Base-by-base conservation (phyloP, 352 stramenopile genomes). In the Pythium brachiatum region DNA sequence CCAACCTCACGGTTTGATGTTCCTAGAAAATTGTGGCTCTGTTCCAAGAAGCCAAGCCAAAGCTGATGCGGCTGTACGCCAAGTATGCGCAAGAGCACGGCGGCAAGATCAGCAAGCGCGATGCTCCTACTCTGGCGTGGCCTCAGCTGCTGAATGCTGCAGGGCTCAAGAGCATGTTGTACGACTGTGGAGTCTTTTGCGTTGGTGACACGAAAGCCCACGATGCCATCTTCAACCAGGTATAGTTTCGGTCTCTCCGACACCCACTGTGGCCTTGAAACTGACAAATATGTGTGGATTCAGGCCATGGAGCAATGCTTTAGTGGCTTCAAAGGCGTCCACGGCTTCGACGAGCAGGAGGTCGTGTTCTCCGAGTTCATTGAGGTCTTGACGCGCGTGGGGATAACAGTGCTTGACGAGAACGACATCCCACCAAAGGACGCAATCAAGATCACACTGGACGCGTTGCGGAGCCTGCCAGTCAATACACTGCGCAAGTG, bases 101-200 rank as follows among this genome's bases (percentile, higher is more conserved):
- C 25, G 46, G 51, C 9, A 63, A 60, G 15, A 15, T 44, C 7
- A 20, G 26, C 25, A 16, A 66, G 64, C 47, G 58, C 21, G 26
- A 41, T 15, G 43, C 26, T 29, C 23, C 53, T 8, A 59, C 58
- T 2, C 20, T 69, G 12, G 57, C 43, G 0, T 88, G 77, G 77
- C 79, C 79, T 29, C 61, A 75, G 32, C 62, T 90, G 32, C 73
- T 89, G 7, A 80, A 68, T 6, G 73, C 69, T 0, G 25, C 61
- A 16, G 76, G 66, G 13, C 68, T 90, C 52, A 89, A 77, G 53
- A 78, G 65, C 44, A 79, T 94, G 79, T 52, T 93, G 11, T 89
- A 87, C 59, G 82, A 94, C 58, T 86, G 77, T 47, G 83, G 86
- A 11, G 79, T 94, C 53, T 92, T 94, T 57, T 91, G 80, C 44